Evolutionary conservation across 495 filamentous ascomycete genomes (phyloP), one percentile per base, ranked within the genome.

Genomic region (Trichoderma virens): DNA sequence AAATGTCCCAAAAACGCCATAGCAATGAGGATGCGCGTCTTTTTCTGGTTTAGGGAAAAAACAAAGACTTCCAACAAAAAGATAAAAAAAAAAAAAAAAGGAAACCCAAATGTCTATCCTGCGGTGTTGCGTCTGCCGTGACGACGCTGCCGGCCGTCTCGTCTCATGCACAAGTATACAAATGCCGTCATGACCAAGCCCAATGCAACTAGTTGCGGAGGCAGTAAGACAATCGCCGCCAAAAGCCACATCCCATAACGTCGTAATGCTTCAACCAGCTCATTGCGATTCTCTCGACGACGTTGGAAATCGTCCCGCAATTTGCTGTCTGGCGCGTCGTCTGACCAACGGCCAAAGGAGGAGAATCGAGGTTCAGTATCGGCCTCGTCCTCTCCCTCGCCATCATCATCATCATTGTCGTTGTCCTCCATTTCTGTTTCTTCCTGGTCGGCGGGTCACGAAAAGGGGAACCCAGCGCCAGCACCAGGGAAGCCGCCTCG

Each of bases 151-250:
- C 23, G 27, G 51, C 51, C 51, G 51, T 61, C 35, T 60, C 31
- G 59, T 65, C 63, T 59, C 60, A 70, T 66, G 66, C 65, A 67
- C 64, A 71, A 61, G 64, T 74, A 76, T 67, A 70, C 66, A 34
- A 62, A 68, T 2, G 64, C 73, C 11, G 41, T 64, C 28, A 47
- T 66, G 32, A 70, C 61, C 45, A 65, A 47, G 39, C 75, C 66
- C 38, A 71, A 13, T 41, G 56, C 67, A 59, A 76, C 59, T 28
- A 76, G 64, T 61, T 70, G 64, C 59, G 69, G 68, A 64, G 74
- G 75, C 59, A 77, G 72, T 62, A 77, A 70, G 62, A 77, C 75
- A 18, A 71, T 59, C 35, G 71, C 74, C 16, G 70, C 75, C n/a
- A 67, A 65, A 41, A 71, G 28, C 59, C 68, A 43, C 27, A 77